Percentiles rank a stretch among this genome's conserved stretches.
phyloP scores from a whole-genome alignment of 345 rosid genomes.

The Dovyalis caffra region DNA sequence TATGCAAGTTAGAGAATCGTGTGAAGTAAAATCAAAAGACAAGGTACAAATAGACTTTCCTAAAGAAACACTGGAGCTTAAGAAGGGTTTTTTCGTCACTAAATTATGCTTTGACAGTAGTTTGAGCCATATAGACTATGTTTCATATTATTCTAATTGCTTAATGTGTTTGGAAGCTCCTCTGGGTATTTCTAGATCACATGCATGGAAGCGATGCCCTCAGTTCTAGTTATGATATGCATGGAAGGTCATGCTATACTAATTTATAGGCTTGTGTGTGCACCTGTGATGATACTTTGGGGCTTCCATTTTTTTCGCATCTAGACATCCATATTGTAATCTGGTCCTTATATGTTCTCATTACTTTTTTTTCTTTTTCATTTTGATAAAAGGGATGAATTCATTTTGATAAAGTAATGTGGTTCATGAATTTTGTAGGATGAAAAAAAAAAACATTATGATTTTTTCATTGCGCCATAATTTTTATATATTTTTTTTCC shows the following conservation, averaged over 20 bases:
- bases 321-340: background rate
- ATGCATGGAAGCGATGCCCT: too few relatives aligned
- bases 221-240: too few relatives aligned
- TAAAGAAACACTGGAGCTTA: too few relatives aligned
- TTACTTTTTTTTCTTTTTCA: background rate
- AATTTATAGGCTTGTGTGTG: too few relatives aligned
- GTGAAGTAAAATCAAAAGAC: background rate
- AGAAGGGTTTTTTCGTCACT: too few relatives aligned
- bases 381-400: background rate
- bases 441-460: background rate
- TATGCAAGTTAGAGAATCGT: background rate
- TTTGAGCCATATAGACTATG: too few relatives aligned
- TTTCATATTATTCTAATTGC: too few relatives aligned
- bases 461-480: background rate
- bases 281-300: background rate
- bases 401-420: background rate
- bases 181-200: background rate
- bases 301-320: background rate
- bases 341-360: background rate
- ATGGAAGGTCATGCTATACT: too few relatives aligned
- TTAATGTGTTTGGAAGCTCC: background rate
- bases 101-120: too few relatives aligned
- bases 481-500: conserved; percentile 10
- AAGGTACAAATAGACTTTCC: too few relatives aligned
- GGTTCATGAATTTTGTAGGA: background rate